A percentile compares a stretch with the other conserved stretches of the same genome.
Evolutionary conservation across 139 green algal genomes (phyloP).

Genomic region (Closterium sp.): DNA sequence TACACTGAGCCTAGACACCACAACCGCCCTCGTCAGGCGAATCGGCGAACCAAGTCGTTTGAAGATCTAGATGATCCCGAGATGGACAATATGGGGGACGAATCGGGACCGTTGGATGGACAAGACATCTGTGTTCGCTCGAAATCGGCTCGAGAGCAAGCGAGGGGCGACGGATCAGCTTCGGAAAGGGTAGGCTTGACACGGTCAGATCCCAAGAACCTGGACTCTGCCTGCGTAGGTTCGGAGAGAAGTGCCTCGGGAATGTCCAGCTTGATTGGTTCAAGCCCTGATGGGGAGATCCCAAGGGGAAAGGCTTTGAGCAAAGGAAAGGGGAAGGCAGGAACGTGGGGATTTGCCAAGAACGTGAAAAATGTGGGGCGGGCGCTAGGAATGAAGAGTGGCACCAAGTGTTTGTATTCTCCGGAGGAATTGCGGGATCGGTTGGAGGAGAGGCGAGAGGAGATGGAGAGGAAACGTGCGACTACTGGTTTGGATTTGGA

Average conservation of each 20-base stretch:
- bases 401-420: background rate
- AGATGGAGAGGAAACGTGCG: background rate
- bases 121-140: background rate
- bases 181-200: background rate
- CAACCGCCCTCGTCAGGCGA: background rate
- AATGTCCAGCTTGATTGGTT: background rate
- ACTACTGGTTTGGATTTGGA: no score
- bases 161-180: background rate
- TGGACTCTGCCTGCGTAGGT: no score
- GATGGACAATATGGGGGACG: background rate
- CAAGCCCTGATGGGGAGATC: background rate
- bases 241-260: no score
- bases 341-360: background rate
- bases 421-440: background rate
- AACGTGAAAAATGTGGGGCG: background rate
- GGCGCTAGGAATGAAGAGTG: background rate
- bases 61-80: background rate
- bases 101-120: background rate
- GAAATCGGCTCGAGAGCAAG: background rate
- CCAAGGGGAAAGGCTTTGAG: background rate
- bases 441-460: background rate
- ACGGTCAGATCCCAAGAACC: no score
- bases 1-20: no score
- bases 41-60: background rate
- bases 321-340: background rate